A percentile compares a stretch with the other conserved stretches of the same genome.
Conservation (phyloP, 352 stramenopile species). For the Pythium monospermum region DNA sequence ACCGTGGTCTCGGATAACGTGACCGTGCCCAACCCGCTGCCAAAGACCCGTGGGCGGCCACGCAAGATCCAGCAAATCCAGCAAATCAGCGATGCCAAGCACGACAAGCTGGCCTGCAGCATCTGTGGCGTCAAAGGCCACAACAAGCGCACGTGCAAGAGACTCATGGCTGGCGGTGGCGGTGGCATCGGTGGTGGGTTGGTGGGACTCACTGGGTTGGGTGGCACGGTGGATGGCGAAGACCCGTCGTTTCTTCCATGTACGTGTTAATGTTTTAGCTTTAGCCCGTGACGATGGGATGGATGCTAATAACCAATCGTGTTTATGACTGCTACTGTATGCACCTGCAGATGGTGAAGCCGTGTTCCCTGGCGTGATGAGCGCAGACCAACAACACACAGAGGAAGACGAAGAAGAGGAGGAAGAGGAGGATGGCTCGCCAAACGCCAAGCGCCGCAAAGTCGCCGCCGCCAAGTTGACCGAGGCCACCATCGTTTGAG, state of each 20-base stretch:
- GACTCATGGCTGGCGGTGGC: conserved; percentile 14
- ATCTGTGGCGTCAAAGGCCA: conserved; percentile 77
- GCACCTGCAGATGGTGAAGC: conserved; percentile 15
- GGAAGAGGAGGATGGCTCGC: conserved; percentile 7
- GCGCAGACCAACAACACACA: conserved; percentile 1
- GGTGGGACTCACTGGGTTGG: too few relatives aligned
- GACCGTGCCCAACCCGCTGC: conserved; percentile 48
- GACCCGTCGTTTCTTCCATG: conserved; percentile 16
- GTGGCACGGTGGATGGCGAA: conserved; percentile 20
- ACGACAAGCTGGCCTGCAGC: conserved; percentile 74
- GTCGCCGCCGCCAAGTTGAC: not conserved
- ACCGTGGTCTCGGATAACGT: conserved; percentile 54
- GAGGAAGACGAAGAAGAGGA: not conserved
- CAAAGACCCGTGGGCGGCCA: conserved; percentile 53
- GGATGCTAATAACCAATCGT: not conserved
- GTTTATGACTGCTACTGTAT: not conserved
- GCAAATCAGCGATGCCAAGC: conserved; percentile 59
- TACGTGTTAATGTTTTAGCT: too few relatives aligned
- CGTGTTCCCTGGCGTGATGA: conserved; percentile 16
- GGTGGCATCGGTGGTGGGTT: conserved; percentile 6
- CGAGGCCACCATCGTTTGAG: conserved; percentile 16
- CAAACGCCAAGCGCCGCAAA: conserved; percentile 17
- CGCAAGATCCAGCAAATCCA: conserved; percentile 82
- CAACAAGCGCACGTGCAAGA: conserved; percentile 84
- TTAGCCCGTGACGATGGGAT: too few relatives aligned